These are phyloP conservation scores for Moricandia moricandioides DNA, from an alignment of 345 rosid genomes.

Conservation along the genomic window DNA sequence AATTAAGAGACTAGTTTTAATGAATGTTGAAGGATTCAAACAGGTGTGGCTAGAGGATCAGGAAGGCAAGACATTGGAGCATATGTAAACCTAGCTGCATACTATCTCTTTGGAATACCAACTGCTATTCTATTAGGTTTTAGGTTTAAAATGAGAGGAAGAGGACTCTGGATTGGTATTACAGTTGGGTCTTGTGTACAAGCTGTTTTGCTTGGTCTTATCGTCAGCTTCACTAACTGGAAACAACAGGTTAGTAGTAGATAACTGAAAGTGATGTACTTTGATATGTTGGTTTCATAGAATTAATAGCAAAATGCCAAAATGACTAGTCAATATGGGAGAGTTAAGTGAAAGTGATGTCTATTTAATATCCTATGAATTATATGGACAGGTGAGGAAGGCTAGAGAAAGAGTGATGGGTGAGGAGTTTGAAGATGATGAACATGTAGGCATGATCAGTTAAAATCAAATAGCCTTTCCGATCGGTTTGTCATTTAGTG, in stretches of 20 bases:
- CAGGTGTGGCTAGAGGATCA: slow-evolving; percentile 41
- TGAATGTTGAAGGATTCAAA: not conserved
- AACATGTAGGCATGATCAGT: not conserved
- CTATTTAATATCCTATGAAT: not conserved
- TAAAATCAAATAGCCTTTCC: not conserved
- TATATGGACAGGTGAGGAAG: not conserved
- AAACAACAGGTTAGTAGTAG: not conserved
- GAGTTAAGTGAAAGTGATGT: not conserved
- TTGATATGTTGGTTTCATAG: not conserved
- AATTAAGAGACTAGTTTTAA: not conserved
- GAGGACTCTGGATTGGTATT: not conserved
- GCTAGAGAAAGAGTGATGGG: not conserved
- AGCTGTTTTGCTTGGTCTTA: not conserved
- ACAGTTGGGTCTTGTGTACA: not conserved
- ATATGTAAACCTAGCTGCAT: slow-evolving; percentile 36
- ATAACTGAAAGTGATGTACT: not conserved
- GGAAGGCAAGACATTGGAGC: slow-evolving; percentile 41
- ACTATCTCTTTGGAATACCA: slow-evolving; percentile 36
- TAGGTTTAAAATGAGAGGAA: slow-evolving; percentile 10
- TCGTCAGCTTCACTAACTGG: not conserved
- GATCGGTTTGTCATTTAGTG: not conserved
- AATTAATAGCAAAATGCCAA: not conserved
- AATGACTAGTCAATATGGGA: not conserved
- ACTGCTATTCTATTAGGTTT: slow-evolving; percentile 28
- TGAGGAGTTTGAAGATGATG: not conserved